phyloP scores from a whole-genome alignment of 306 rosid genomes.

The Canavalia gladiata region DNA sequence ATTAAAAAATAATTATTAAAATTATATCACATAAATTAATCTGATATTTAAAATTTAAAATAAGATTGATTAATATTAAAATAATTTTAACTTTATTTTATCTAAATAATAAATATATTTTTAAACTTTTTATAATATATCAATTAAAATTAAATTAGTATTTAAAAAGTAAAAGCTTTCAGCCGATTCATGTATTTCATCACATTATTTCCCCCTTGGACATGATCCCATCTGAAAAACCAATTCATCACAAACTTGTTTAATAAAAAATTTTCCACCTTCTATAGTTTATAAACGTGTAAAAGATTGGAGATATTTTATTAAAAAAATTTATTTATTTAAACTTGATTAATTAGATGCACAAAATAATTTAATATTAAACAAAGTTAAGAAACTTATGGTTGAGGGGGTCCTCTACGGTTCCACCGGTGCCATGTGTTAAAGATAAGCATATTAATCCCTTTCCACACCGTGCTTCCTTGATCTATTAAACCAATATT shows the following conservation, averaged over 20 bases:
- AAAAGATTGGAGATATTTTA: neutral
- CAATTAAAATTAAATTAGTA: too few species aligned
- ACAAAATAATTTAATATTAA: neutral
- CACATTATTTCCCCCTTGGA: slow-evolving; percentile 61
- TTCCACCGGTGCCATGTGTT: slow-evolving; percentile 99
- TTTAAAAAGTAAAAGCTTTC: slow-evolving; percentile 63
- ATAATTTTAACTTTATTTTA: too few species aligned
- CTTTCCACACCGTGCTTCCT: slow-evolving; percentile 72
- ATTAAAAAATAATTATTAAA: too few species aligned
- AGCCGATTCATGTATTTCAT: slow-evolving; percentile 80
- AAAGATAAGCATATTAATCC: slow-evolving; percentile 76
- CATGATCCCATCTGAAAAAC: slow-evolving; percentile 79
- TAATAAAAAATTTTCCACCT: neutral
- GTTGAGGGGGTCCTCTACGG: slow-evolving; percentile 95
- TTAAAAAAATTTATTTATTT: too few species aligned
- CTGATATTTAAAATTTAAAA: too few species aligned
- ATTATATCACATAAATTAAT: too few species aligned
- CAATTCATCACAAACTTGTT: neutral
- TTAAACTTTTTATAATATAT: too few species aligned
- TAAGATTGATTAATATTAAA: too few species aligned
- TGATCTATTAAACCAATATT: slow-evolving; percentile 72
- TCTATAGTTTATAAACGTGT: neutral
- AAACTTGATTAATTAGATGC: too few species aligned
- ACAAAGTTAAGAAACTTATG: slow-evolving; percentile 54
- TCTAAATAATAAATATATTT: too few species aligned